Percentiles rank a stretch among this genome's conserved stretches.
These are phyloP conservation scores for Perkinsus marinus DNA, from an alignment of 169 alveolate species.

Conservation along the genomic window DNA sequence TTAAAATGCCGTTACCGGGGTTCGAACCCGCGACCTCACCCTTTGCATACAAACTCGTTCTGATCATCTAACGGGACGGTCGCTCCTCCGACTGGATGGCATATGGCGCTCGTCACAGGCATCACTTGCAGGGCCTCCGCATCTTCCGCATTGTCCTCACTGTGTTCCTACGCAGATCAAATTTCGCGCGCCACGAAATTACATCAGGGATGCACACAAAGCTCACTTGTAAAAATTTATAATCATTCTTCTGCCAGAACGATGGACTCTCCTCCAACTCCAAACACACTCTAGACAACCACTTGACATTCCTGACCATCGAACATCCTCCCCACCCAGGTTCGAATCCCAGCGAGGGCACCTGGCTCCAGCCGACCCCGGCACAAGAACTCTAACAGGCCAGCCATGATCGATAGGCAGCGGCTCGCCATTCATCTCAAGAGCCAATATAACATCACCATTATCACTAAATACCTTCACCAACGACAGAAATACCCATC, in stretches of 20 bases:
- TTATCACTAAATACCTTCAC: constrained; percentile 1
- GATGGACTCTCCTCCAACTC: constrained; percentile 24
- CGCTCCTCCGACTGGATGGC: constrained; percentile 13
- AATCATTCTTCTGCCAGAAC: constrained; percentile 33
- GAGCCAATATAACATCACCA: constrained; percentile 34
- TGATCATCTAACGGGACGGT: constrained; percentile 4
- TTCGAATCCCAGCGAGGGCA: constrained; percentile 15
- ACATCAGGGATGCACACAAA: background rate
- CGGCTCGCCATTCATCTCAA: constrained; percentile 34
- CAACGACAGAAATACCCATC: background rate
- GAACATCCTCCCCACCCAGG: background rate
- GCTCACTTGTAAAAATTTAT: constrained; percentile 13
- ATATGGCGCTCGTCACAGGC: constrained; percentile 24
- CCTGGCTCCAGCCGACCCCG: constrained; percentile 19
- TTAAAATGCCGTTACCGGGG: background rate
- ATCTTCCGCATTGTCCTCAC: background rate
- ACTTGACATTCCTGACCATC: constrained; percentile 27
- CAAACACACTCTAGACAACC: constrained; percentile 25
- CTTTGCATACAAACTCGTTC: constrained; percentile 11
- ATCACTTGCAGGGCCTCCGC: constrained; percentile 14
- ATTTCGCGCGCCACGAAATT: background rate
- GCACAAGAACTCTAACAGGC: constrained; percentile 41
- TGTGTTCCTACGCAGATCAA: background rate
- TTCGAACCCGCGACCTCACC: constrained; percentile 1
- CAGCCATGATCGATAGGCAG: constrained; percentile 40